Base-by-base conservation (phyloP, 192 early-diverging fungal species). In the Backusella circina region DNA sequence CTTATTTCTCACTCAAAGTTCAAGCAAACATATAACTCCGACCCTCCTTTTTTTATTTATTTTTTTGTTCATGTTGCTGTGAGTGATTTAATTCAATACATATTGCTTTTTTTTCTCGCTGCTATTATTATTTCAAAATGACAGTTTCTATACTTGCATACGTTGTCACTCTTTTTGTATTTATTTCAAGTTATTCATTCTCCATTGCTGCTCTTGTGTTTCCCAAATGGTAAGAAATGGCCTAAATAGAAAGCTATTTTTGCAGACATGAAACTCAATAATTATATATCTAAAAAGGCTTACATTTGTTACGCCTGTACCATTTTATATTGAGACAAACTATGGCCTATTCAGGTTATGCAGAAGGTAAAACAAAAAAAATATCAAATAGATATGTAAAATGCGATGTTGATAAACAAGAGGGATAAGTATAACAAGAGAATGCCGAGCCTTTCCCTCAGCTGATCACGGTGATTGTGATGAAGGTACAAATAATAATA, bases 371-470 rank as follows among this genome's bases (percentile, higher is more conserved):
- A 30, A n/a, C n/a, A 18, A 57, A 5, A 71, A 18, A 65, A 37
- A 57, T 30, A 54, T 26, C 6, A 64, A 28, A 8, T 18, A 54
- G 2, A 2, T n/a, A 47, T 18, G 35, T 12, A 23, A 64, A 16
- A 37, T 66, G 18, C 13, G 1, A 12, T 38, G 28, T 47, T 37
- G 32, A 35, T 4, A 35, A 67, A 35, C 21, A 44, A 12, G 15
- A 12, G 39, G 12, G 18, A 35, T 67, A 18, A 79, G 78, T 39
- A 71, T 75, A 21, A n/a, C 78, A 61, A 44, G 71, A 44, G 79
- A 77, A 16, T 81, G 79, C 54, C 75, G 79, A 68, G 65, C 73
- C 8, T 81, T 76, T 73, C 79, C 79, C n/a, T 74, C 72, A 57
- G 54, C 23, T 41, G 72, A 81, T 28, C 18, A 73, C 13, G 65